phyloP scores from a whole-genome alignment of 345 rosid species.

The Gossypium thurberi region DNA sequence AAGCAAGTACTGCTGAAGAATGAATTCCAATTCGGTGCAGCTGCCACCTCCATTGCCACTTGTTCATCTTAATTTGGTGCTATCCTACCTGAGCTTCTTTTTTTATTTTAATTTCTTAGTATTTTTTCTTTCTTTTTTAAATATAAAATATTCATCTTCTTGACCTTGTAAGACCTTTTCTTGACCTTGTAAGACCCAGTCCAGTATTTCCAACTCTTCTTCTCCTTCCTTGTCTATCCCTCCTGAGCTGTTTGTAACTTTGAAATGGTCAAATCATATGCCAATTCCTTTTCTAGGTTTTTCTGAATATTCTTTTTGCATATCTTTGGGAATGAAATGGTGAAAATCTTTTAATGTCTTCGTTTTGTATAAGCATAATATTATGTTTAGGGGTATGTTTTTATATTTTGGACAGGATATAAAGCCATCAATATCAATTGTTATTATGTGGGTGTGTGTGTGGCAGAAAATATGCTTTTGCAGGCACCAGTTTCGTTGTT shows the following conservation, averaged over 20 bases:
- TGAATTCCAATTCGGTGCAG: conserved; percentile 11
- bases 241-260: conserved; percentile 61
- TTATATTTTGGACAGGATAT: too few relatives aligned
- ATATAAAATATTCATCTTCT: conserved; percentile 33
- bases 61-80: conserved; percentile 40
- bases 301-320: too few relatives aligned
- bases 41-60: not conserved
- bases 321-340: too few relatives aligned
- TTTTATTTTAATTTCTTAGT: not conserved
- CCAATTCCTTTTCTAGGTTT: too few relatives aligned
- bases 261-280: not conserved
- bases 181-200: conserved; percentile 95
- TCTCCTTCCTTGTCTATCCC: conserved; percentile 95
- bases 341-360: too few relatives aligned
- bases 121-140: not conserved
- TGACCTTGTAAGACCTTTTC: conserved; percentile 99
- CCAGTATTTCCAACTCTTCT: conserved; percentile 36
- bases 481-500: conserved; percentile 40
- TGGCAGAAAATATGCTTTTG: conserved; percentile 34
- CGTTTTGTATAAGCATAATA: not conserved
- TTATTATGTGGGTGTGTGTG: conserved; percentile 12
- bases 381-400: too few relatives aligned
- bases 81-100: conserved; percentile 96
- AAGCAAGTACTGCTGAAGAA: not conserved
- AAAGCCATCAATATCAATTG: conserved; percentile 27